Evolutionary conservation across 768 basidiomycete species (phyloP).

Genomic region (Podaxis rugospora): DNA sequence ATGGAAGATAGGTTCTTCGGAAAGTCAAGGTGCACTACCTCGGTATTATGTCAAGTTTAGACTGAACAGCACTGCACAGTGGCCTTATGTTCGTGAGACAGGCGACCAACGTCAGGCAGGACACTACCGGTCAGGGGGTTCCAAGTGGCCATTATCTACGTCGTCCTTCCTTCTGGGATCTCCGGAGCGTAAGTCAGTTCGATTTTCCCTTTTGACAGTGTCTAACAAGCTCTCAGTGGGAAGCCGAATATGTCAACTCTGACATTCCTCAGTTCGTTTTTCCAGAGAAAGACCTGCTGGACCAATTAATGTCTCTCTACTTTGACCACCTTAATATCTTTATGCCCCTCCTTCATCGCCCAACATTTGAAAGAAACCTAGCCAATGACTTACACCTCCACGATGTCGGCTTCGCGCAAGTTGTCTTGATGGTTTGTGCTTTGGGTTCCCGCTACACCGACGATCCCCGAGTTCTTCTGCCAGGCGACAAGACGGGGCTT

Average conservation of each 20-base stretch:
- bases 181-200: conserved; percentile 21
- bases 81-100: conserved; percentile 37
- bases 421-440: conserved; percentile 65
- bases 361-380: conserved; percentile 53
- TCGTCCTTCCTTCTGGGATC: conserved; percentile 25
- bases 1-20: conserved; percentile 38
- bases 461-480: conserved; percentile 35
- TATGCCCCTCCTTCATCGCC: conserved; percentile 63
- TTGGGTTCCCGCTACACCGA: conserved; percentile 55
- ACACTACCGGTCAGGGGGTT: conserved; percentile 24
- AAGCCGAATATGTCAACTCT: conserved; percentile 20
- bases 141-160: conserved; percentile 16
- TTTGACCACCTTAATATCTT: conserved; percentile 49
- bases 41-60: not conserved
- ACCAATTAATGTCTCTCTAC: conserved; percentile 49
- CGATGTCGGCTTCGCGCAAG: conserved; percentile 47
- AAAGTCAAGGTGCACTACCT: conserved; percentile 26
- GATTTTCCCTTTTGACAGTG: not conserved
- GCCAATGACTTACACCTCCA: conserved; percentile 41
- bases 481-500: conserved; percentile 32
- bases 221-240: conserved; percentile 30
- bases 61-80: conserved; percentile 19
- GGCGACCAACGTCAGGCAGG: conserved; percentile 39
- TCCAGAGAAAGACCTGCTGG: conserved; percentile 46
- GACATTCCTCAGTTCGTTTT: conserved; percentile 31